Base-by-base conservation (phyloP, 768 basidiomycete genomes). In the Termitomyces sp. region DNA sequence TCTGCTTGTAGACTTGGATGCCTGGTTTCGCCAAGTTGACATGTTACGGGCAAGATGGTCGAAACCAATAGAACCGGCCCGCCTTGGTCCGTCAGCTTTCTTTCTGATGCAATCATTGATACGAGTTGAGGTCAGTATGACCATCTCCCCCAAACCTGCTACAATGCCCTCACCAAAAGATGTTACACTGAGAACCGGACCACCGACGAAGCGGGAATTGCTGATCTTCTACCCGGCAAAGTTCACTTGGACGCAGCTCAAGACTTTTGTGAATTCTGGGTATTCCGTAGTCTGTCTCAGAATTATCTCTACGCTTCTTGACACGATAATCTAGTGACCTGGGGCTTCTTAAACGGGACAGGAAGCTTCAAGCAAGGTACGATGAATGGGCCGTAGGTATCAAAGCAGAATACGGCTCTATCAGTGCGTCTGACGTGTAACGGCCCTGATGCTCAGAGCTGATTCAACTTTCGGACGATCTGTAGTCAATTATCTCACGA, bases 201-300 rank as follows among this genome's bases (percentile, higher is more conserved):
- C 78, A 23, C 91, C 91, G 13, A 89, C 88, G 1, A 73, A 70
- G 40, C 84, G 85, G 54, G 91, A 93, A 64, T 71, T 93, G 6
- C 69, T 83, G 8, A 77, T 72, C 1, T 73, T 89, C 67, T 93
- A 93, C 67, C 90, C 90, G 14, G 78, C 87, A 5, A 84, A 81
- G 62, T 91, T 91, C 63, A 88, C 89, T 0, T 93, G 89, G 88
- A 62, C 70, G 9, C 84, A 93, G 68, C 73, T 93, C 30, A 91
- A 86, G 73, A 80, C 83, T 4, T 91, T 93, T 62, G 78, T 93
- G 51, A 89, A 86, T 67, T 89, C 90, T 58, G 90, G 90, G 89
- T 89, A 69, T 23, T n/a, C 35, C 41, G 30, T 8, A 26, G 38
- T 20, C 6, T 41, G 40, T 41, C 26, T 61, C 23, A 23, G 14